These are phyloP conservation scores for Neocatenulostroma microsporum DNA, from an alignment of 2,329 filamentous ascomycete genomes.

Conservation along the genomic window DNA sequence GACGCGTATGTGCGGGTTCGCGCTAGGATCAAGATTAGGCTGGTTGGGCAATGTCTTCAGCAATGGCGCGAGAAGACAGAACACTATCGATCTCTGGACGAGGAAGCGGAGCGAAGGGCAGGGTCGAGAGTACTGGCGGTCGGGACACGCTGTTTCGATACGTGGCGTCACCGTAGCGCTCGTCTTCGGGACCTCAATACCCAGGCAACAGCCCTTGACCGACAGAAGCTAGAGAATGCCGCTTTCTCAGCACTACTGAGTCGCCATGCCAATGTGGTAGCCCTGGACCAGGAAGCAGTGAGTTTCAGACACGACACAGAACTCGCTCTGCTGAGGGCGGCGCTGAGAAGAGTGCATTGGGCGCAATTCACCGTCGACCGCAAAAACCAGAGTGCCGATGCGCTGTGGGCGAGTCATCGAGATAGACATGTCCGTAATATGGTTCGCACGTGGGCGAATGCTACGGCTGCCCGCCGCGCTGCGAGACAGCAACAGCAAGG, in stretches of 20 bases:
- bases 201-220: slow-evolving; percentile 27
- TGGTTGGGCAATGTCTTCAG: slow-evolving; percentile 39
- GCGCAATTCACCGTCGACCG: slow-evolving; percentile 49
- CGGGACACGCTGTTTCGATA: slow-evolving; percentile 25
- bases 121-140: slow-evolving; percentile 30
- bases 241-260: slow-evolving; percentile 28
- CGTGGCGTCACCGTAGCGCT: slow-evolving; percentile 29
- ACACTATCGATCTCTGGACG: slow-evolving; percentile 30
- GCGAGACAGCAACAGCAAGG: slow-evolving; percentile 6
- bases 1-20: slow-evolving; percentile 50
- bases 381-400: slow-evolving; percentile 45
- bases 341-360: slow-evolving; percentile 51
- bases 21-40: slow-evolving; percentile 46
- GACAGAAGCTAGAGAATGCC: slow-evolving; percentile 26
- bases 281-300: slow-evolving; percentile 37
- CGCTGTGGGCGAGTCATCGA: slow-evolving; percentile 46
- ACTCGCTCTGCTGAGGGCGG: slow-evolving; percentile 39
- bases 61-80: slow-evolving; percentile 32
- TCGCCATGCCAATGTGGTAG: slow-evolving; percentile 17
- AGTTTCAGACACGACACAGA: slow-evolving; percentile 41
- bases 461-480: slow-evolving; percentile 27
- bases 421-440: slow-evolving; percentile 50
- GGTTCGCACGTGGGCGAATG: slow-evolving; percentile 48
- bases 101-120: slow-evolving; percentile 32
- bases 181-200: slow-evolving; percentile 18